Evolutionary conservation across 164 flowering plant genomes (phyloP), one percentile per base, ranked within the genome.

Genomic region (Kingdonia uniflora): DNA sequence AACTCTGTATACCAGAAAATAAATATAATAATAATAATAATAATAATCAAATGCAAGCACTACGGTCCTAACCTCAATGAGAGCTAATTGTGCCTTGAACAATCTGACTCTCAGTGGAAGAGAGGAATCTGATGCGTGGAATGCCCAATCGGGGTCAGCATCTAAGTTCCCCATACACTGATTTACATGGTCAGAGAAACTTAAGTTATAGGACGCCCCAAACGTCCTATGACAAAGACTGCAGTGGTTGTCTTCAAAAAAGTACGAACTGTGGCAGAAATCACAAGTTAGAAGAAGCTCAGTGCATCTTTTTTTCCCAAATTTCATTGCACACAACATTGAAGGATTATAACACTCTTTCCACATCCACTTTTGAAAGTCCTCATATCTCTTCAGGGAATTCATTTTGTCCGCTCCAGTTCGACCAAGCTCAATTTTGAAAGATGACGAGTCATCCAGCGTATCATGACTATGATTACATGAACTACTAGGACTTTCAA

Each of bases 311-410:
- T 71, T 73, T 58, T 72, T 76, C 51, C 91, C 94, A 68, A 72
- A 74, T 63, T 79, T 84, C 55, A 61, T 42, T 35, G 95, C 94
- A 71, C 74, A 64, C 49, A 82, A 62, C 29, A 49, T 45, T 16
- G 76, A 73, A 40, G 85, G 64, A 67, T 61, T 59, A 44, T 74
- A 62, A 65, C 85, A 80, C 62, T 82, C 94, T 52, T 67, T 70
- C 97, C 90, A 82, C 64, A 77, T 69, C 97, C 97, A 90, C 61
- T 73, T 77, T 58, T 82, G 75, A 17, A 71, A 74, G 50, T 84
- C 88, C 38, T 66, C 70, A 63, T 79, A 81, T 68, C 94, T 79
- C 55, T 58, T 65, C 58, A 75, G 51, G 50, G 76, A 71, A 54
- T 57, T 63, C 19, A 33, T 65, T 58, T 70, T 73, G 70, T 92